Evolutionary conservation across 116 monocot genomes (phyloP).

Genomic region (Phalaenopsis hybrid): DNA sequence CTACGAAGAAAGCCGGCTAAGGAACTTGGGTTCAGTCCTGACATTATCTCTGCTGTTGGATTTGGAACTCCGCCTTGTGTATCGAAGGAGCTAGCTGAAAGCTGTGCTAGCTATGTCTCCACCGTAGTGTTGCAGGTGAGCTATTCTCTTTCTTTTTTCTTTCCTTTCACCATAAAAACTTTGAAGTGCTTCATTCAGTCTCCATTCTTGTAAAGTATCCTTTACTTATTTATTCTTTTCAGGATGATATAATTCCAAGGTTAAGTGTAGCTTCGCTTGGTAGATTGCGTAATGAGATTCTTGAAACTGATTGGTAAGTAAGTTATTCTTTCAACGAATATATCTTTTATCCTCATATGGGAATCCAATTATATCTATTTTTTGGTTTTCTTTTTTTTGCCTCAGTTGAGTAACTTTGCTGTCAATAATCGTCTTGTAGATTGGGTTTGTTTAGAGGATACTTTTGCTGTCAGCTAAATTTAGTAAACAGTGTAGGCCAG

Average conservation of each 20-base stretch:
- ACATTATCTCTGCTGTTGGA: slow-evolving; percentile 77
- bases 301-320: slow-evolving; percentile 85
- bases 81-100: slow-evolving; percentile 73
- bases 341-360: neutral
- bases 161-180: neutral
- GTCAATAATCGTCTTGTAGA: neutral
- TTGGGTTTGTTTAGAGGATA: neutral
- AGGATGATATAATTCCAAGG: slow-evolving; percentile 97
- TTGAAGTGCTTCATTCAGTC: neutral
- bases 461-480: neutral
- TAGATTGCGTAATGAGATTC: slow-evolving; percentile 81
- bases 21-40: slow-evolving; percentile 87
- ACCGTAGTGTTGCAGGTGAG: slow-evolving; percentile 84
- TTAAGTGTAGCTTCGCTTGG: slow-evolving; percentile 74
- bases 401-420: neutral
- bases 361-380: neutral
- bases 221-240: slow-evolving; percentile 9
- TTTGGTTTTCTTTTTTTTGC: neutral
- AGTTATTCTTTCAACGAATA: neutral
- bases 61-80: slow-evolving; percentile 93
- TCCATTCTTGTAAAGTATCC: neutral
- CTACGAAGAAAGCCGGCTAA: slow-evolving; percentile 58
- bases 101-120: slow-evolving; percentile 74
- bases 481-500: neutral
- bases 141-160: neutral